These are phyloP conservation scores for Cercospora berteroae DNA, from an alignment of 2,329 filamentous ascomycete genomes.

Conservation along the genomic window DNA sequence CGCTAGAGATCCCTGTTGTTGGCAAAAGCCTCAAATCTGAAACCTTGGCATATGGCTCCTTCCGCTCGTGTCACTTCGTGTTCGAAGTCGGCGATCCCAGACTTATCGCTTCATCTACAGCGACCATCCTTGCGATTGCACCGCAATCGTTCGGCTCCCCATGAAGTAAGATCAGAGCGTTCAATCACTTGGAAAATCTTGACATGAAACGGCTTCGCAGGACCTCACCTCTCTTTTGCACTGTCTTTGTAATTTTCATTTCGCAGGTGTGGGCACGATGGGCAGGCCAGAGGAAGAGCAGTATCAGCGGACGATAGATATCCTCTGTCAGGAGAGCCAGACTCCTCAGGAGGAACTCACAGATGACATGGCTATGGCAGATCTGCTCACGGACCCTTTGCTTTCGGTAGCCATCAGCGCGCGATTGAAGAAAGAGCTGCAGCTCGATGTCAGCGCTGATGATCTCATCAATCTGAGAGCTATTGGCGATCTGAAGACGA, in stretches of 20 bases:
- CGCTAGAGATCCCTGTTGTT: neutral
- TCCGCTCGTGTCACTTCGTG: neutral
- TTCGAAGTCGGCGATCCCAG: neutral
- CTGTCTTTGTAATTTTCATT: neutral
- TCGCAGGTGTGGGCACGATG: neutral
- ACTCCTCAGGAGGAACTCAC: conserved; percentile 5
- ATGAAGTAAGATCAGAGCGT: neutral
- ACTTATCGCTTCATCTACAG: neutral
- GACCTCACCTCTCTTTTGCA: neutral
- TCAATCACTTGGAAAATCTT: neutral
- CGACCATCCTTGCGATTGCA: neutral
- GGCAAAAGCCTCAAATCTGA: neutral
- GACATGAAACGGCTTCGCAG: neutral
- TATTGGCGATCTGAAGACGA: conserved; percentile 10
- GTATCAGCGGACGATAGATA: conserved; percentile 10
- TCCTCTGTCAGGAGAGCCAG: conserved; percentile 7
- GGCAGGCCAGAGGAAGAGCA: neutral
- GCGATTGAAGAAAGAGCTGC: conserved; percentile 7
- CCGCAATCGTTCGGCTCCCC: neutral
- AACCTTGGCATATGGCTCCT: neutral
- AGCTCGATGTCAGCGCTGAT: conserved; percentile 4
- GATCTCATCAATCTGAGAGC: conserved; percentile 10
- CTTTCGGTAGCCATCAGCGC: conserved; percentile 8
- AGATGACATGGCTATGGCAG: conserved; percentile 8
- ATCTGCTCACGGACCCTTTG: conserved; percentile 9